These are phyloP conservation scores for Lentithecium fluviatile DNA, from an alignment of 495 filamentous ascomycete genomes.

Conservation along the genomic window DNA sequence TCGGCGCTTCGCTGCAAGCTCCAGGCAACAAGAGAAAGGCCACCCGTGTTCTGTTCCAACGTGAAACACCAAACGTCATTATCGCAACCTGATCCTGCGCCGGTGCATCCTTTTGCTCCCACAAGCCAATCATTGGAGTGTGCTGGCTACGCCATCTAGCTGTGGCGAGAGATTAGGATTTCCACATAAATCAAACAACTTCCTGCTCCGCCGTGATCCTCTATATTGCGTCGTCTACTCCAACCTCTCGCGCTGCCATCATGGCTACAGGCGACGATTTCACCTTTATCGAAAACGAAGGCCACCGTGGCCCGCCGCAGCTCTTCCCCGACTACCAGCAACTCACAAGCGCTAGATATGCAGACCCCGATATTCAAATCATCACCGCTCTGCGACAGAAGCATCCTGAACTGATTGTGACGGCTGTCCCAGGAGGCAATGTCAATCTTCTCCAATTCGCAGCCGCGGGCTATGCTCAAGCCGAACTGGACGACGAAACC, in stretches of 20 bases:
- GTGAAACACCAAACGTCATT: constrained; percentile 2
- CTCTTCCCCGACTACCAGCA: constrained; percentile 40
- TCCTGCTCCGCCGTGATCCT: too few species aligned
- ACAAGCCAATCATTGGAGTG: not conserved
- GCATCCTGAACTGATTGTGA: constrained; percentile 41
- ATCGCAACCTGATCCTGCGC: not conserved
- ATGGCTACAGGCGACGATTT: constrained; percentile 37
- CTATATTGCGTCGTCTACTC: constrained; percentile 2
- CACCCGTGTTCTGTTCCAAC: not conserved
- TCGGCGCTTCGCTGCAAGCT: not conserved
- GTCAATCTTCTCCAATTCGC: constrained; percentile 45
- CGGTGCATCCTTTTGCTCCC: not conserved
- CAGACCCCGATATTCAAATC: constrained; percentile 42
- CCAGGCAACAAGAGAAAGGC: not conserved
- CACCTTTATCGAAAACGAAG: constrained; percentile 33
- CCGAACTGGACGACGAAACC: constrained; percentile 44
- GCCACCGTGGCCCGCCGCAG: constrained; percentile 18
- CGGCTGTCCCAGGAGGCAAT: constrained; percentile 36
- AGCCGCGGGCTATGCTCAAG: constrained; percentile 45
- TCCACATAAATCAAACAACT: too few species aligned
- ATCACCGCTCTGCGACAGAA: constrained; percentile 35
- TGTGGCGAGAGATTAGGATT: too few species aligned
- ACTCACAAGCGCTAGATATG: constrained; percentile 34
- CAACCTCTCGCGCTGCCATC: not conserved
- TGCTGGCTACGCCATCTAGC: not conserved